Conservation (phyloP, 805 yeast species). For the Lachancea thermotolerans region DNA sequence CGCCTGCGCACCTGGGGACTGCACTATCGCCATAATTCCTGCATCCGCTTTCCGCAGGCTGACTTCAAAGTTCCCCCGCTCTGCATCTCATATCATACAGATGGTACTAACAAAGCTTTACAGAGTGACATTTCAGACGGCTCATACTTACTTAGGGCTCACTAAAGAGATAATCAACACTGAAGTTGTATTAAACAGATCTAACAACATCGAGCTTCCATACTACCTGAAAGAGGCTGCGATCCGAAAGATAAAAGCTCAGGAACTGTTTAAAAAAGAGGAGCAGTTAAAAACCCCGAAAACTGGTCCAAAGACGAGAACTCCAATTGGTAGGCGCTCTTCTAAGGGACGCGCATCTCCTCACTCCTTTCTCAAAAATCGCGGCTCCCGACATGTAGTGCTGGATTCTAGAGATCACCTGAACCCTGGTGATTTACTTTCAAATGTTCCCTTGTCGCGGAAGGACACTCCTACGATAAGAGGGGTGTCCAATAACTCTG, state of each 20-base stretch:
- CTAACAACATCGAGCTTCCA: constrained; percentile 48
- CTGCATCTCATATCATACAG: constrained; percentile 90
- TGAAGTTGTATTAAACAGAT: constrained; percentile 58
- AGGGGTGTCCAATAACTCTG: neutral
- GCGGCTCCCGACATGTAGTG: constrained; percentile 41
- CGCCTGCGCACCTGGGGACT: constrained; percentile 66
- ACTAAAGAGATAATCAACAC: constrained; percentile 75
- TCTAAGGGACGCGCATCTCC: neutral
- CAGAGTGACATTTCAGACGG: constrained; percentile 86
- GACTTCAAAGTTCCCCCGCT: constrained; percentile 70
- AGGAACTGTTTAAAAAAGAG: constrained; percentile 3
- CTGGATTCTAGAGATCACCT: constrained; percentile 49
- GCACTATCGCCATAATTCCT: constrained; percentile 91
- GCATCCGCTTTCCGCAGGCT: constrained; percentile 70
- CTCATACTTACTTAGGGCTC: constrained; percentile 78
- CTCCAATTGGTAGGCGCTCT: neutral
- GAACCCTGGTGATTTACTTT: constrained; percentile 80
- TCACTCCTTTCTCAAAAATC: constrained; percentile 3
- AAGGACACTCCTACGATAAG: constrained; percentile 13
- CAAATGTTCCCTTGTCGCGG: constrained; percentile 68
- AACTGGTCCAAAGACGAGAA: neutral
- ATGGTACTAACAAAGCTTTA: constrained; percentile 82
- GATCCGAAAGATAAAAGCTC: constrained; percentile 36
- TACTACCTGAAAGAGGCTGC: constrained; percentile 54
- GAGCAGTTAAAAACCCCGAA: neutral